phyloP scores from a whole-genome alignment of 2,329 filamentous ascomycete species.

The Exophiala spinifera region DNA sequence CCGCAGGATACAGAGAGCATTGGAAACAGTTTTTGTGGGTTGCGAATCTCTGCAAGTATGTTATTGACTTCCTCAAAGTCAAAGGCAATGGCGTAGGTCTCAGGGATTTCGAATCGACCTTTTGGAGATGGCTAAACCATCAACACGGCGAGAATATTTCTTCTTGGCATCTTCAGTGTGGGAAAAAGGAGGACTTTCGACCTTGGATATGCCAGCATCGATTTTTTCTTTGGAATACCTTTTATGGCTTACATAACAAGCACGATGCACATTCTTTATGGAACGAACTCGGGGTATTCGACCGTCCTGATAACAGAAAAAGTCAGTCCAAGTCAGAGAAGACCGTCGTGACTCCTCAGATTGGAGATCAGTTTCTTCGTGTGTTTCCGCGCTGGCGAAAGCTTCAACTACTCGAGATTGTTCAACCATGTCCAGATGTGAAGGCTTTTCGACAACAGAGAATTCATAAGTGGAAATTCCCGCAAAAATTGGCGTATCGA shows the following conservation, averaged over 20 bases:
- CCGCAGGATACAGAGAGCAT: conserved; percentile 61
- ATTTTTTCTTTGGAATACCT: conserved; percentile 48
- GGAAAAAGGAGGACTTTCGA: conserved; percentile 57
- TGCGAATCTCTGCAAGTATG: conserved; percentile 66
- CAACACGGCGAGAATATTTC: conserved; percentile 42
- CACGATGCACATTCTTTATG: conserved; percentile 49
- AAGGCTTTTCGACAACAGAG: conserved; percentile 1
- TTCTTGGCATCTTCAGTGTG: conserved; percentile 53
- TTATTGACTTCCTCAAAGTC: conserved; percentile 60
- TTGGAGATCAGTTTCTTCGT: conserved; percentile 58
- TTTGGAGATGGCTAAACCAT: conserved; percentile 55
- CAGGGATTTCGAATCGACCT: conserved; percentile 55
- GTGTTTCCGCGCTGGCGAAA: conserved; percentile 39
- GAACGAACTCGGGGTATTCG: conserved; percentile 47
- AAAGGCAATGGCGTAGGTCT: conserved; percentile 45
- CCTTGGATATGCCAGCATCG: conserved; percentile 55
- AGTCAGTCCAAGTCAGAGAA: conserved; percentile 26
- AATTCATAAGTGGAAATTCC: conserved; percentile 6
- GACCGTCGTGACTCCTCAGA: conserved; percentile 70
- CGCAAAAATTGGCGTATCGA: conserved; percentile 1
- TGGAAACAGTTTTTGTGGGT: conserved; percentile 67
- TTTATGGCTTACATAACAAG: not conserved
- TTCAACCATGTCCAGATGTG: conserved; percentile 44
- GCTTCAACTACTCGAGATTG: conserved; percentile 48
- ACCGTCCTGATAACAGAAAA: conserved; percentile 32